Evolutionary conservation across 306 rosid genomes (phyloP).

Genomic region (Astragalus glycyphyllos): DNA sequence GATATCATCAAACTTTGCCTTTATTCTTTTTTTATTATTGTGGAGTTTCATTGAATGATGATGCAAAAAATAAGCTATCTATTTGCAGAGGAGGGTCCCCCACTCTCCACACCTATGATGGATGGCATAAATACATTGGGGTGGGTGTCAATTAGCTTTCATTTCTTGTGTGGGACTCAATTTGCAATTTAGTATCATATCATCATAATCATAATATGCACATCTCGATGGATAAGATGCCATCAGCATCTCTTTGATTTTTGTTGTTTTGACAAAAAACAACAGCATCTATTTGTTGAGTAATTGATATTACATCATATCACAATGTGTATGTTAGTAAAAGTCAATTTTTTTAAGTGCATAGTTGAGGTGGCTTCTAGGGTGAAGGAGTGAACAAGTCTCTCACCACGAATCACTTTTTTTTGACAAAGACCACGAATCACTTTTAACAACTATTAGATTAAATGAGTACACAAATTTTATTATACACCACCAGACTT

Average conservation of each 20-base stretch:
- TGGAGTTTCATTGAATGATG: slow-evolving; percentile 49
- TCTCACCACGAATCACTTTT: no score
- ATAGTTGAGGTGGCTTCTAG: no score
- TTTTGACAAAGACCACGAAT: no score
- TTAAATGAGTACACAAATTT: no score
- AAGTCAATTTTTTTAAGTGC: no score
- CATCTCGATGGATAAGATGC: slow-evolving; percentile 34
- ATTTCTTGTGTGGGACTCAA: slow-evolving; percentile 45
- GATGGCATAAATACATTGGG: slow-evolving; percentile 19
- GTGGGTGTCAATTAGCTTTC: slow-evolving; percentile 42
- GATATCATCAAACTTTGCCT: slow-evolving; percentile 39
- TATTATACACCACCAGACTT: no score
- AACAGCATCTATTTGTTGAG: slow-evolving; percentile 10
- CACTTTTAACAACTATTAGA: no score
- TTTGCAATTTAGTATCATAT: slow-evolving; percentile 15
- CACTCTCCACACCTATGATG: slow-evolving; percentile 42
- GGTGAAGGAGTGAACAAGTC: no score
- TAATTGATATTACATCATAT: slow-evolving; percentile 7
- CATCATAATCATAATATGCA: slow-evolving; percentile 16
- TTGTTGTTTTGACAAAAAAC: background rate
- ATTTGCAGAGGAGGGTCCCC: slow-evolving; percentile 49
- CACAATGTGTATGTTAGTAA: background rate
- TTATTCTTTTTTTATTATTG: slow-evolving; percentile 10
- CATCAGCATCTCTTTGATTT: background rate
- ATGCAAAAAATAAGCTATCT: slow-evolving; percentile 34